Conservation (phyloP, 306 rosid genomes). For the Castanea mollissima region DNA sequence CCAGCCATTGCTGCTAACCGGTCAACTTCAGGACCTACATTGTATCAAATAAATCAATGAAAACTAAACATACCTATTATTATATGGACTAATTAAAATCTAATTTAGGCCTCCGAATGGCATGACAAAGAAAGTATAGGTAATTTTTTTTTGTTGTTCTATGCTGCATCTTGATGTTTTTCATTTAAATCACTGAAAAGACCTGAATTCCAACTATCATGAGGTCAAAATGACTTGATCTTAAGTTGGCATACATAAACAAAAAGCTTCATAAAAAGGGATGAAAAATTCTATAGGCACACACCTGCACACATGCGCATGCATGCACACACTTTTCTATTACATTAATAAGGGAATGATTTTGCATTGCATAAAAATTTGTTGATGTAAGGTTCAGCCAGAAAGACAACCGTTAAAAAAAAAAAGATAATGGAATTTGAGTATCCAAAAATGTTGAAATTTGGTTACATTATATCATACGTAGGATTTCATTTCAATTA, state of each 20-base stretch:
- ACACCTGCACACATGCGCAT: no score
- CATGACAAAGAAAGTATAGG: background rate
- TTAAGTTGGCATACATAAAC: background rate
- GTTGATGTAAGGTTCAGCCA: background rate
- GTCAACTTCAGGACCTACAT: constrained; percentile 87
- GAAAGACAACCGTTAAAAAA: background rate
- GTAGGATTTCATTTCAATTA: background rate
- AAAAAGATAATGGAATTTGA: background rate
- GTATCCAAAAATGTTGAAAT: background rate
- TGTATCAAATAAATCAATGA: constrained; percentile 1
- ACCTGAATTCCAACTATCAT: background rate
- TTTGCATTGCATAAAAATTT: background rate
- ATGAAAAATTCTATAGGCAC: background rate
- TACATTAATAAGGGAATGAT: background rate
- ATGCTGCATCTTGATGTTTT: background rate
- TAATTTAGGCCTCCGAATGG: background rate
- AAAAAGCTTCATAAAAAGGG: background rate
- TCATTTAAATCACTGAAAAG: background rate
- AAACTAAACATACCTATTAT: background rate
- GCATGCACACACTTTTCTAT: no score
- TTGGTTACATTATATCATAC: background rate
- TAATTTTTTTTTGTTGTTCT: background rate
- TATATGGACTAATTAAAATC: background rate
- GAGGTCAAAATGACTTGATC: background rate
- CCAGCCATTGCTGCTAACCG: constrained; percentile 94